Base-by-base conservation (phyloP, 768 basidiomycete species). In the Boletus pseudo-olivaceus region DNA sequence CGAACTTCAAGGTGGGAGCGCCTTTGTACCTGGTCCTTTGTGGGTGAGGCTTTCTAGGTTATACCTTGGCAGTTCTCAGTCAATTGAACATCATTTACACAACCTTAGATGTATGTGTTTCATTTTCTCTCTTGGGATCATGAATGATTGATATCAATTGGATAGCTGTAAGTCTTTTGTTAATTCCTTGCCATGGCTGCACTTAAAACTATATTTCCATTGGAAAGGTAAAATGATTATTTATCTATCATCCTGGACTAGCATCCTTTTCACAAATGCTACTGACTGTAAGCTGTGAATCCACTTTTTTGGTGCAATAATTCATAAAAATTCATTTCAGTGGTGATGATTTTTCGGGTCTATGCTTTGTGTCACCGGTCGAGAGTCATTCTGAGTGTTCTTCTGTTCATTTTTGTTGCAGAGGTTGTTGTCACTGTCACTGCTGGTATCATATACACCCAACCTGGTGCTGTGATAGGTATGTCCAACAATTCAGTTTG, bases 301-400 rank as follows among this genome's bases (percentile, higher is more conserved):
- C 0, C 3, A 26, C 17, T 12, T 23, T 5, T 2, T 7, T n/a
- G 17, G 9, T 12, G 14, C 9, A 8, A n/a, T 11, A 11, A 29
- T 6, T 45, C 8, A 19, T 7, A 7, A 19, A 1, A n/a, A 30
- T 14, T 34, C 8, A 34, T 42, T 37, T 2, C 19, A 59, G 58
- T 57, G 17, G 11, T 59, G 9, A 59, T 59, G 58, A n/a, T 59
- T 5, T 41, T 46, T 19, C 50, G 55, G 26, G 39, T 57, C 10
- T 59, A 57, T 49, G 58, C 58, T 26, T 17, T 59, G 30, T 57
- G 41, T 20, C 32, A 44, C 2, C 47, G 7, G 17, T 57, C 58
- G 12, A 49, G 43, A 23, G 9, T 0, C 6, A 19, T 57, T 6
- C 45, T 57, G 5, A 2, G 3, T 4, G 2, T 52, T 17, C 55